Conservation (phyloP, 2,329 filamentous ascomycete species). For the Trichoderma sp. region DNA sequence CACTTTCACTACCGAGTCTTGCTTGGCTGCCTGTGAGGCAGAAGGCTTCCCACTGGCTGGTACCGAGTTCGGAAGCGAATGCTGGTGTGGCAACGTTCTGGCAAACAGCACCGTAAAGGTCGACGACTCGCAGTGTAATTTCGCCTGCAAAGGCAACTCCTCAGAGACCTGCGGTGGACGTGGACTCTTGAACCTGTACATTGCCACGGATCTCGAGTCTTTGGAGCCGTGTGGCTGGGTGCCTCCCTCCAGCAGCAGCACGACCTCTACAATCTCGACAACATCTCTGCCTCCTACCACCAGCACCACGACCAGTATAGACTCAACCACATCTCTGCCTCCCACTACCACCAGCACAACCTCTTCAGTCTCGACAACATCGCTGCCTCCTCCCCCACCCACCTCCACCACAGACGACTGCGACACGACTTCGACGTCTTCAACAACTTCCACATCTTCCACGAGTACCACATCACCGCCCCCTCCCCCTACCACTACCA, state of each 20-base stretch:
- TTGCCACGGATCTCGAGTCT: conserved; percentile 52
- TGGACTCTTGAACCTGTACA: conserved; percentile 47
- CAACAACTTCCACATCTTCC: conserved; percentile 6
- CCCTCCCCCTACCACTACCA: conserved; percentile 29
- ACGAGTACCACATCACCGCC: conserved; percentile 21
- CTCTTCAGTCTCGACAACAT: background rate
- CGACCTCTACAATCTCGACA: conserved; percentile 24
- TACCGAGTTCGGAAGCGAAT: conserved; percentile 48
- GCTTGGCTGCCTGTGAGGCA: conserved; percentile 46
- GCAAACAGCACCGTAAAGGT: conserved; percentile 48
- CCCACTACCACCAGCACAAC: background rate
- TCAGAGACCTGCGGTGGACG: conserved; percentile 47
- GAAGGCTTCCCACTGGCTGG: conserved; percentile 52
- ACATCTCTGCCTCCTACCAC: conserved; percentile 1
- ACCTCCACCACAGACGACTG: too few relatives aligned
- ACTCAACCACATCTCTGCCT: background rate
- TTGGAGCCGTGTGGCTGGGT: conserved; percentile 50
- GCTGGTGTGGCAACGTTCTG: conserved; percentile 55
- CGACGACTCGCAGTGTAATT: conserved; percentile 47
- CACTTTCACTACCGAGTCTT: conserved; percentile 46
- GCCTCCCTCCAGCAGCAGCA: conserved; percentile 31
- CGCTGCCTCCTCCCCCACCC: too few relatives aligned
- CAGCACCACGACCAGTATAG: background rate
- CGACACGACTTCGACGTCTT: background rate
- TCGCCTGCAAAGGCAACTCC: conserved; percentile 53